Evolutionary conservation across 2,329 filamentous ascomycete genomes (phyloP), one percentile per base, ranked within the genome.

Genomic region (Xenoacremonium recifei): DNA sequence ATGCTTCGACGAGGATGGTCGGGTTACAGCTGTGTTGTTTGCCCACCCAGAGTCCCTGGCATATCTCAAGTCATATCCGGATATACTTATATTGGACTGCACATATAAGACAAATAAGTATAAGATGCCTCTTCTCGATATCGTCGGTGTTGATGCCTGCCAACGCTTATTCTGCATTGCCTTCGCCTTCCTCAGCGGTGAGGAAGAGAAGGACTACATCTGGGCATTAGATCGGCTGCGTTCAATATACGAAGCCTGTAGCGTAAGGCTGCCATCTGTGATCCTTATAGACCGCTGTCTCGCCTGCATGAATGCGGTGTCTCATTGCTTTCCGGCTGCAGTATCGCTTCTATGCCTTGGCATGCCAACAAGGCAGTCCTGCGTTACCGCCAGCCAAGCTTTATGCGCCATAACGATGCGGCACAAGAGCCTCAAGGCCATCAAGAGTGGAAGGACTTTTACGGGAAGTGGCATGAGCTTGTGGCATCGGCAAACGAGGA

Each of bases 101-200:
- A 53, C 38, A 36, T 49, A 42, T 17, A 42, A 42, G 40, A 42
- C 21, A 17, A 36, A 42, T 20, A 42, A 41, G 34, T 49, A 53
- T 17, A 25, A 16, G 3, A 58, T 59, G 42, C 50, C 39, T 4
- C 42, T 59, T 11, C 44, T 58, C 18, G 44, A 56, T 40, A 56
- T 58, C 4, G 40, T 56, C 41, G 40, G 42, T 3, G 41, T 59
- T 41, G 34, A 55, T 43, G 37, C 44, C 27, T 57, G 30, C 27
- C 13, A 54, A 21, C 32, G 37, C 2, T 50, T 47, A 3, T 59
- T 57, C 27, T 59, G 30, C 39, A 55, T 58, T 32, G 42, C 47
- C 6, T 54, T 50, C 35, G 47, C 40, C 38, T 52, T 54, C 29
- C 45, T 52, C 3, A 43, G 19, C 35, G 31, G 44, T 13, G 35